Conservation (phyloP, 208 protist genomes). For the Crithidia bombi region DNA sequence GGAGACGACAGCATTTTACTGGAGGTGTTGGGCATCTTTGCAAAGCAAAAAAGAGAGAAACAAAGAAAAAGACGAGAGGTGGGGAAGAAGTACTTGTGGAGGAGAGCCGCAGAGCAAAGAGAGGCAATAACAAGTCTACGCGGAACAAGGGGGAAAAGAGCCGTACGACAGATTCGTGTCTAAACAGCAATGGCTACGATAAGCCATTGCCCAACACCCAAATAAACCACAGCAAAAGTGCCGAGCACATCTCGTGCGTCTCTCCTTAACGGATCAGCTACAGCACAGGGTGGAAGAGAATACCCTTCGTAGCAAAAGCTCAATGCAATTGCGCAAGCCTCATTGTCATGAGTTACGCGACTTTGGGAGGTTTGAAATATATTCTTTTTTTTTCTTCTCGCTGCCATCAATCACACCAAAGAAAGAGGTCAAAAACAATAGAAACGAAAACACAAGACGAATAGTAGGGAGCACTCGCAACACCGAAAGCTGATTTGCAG, state of each 20-base stretch:
- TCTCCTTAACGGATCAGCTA: too few relatives aligned
- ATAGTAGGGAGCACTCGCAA: background rate
- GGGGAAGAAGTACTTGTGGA: background rate
- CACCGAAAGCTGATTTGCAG: too few relatives aligned
- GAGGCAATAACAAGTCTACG: background rate
- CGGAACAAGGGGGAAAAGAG: background rate
- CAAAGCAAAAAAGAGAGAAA: slow-evolving; percentile 8
- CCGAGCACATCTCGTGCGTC: too few relatives aligned
- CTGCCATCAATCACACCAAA: background rate
- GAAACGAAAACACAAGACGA: slow-evolving; percentile 7
- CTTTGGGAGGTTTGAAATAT: too few relatives aligned
- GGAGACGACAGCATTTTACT: slow-evolving; percentile 10
- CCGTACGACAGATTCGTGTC: background rate
- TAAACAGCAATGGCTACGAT: too few relatives aligned
- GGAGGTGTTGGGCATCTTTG: background rate
- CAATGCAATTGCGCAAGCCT: too few relatives aligned
- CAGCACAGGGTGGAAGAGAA: too few relatives aligned
- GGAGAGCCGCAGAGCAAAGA: background rate
- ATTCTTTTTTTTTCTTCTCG: background rate
- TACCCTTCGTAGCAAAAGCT: too few relatives aligned
- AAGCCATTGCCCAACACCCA: too few relatives aligned
- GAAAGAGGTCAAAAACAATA: background rate
- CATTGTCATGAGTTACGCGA: too few relatives aligned
- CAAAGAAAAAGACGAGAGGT: background rate
- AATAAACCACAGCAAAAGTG: too few relatives aligned